Percentiles rank a stretch among this genome's conserved stretches.
Conservation (phyloP, 495 filamentous ascomycete genomes). For the Platismatia glauca region DNA sequence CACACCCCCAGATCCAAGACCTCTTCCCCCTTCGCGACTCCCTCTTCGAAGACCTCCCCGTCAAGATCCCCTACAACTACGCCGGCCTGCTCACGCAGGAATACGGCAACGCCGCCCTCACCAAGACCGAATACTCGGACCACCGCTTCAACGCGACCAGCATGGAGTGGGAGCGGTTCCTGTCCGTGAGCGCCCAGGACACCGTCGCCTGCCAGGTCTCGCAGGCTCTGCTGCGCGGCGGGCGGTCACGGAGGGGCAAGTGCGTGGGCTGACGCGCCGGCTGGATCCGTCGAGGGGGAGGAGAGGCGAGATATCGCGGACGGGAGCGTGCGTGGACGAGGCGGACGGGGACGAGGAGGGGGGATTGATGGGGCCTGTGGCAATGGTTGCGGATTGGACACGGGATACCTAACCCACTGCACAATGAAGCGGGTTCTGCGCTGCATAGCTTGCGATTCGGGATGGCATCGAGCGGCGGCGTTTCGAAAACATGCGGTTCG, state of each 20-base stretch:
- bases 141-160: slow-evolving; percentile 24
- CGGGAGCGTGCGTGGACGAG: not conserved
- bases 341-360: not conserved
- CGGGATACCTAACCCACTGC: not conserved
- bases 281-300: not conserved
- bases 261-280: slow-evolving; percentile 1
- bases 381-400: no score
- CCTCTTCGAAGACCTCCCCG: slow-evolving; percentile 66
- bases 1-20: slow-evolving; percentile 43
- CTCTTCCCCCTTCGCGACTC: slow-evolving; percentile 74
- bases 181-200: not conserved
- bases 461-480: slow-evolving; percentile 11
- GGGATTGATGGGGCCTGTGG: not conserved
- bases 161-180: slow-evolving; percentile 16
- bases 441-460: slow-evolving; percentile 9
- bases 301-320: not conserved
- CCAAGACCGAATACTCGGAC: slow-evolving; percentile 54
- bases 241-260: not conserved
- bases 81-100: slow-evolving; percentile 63
- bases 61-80: slow-evolving; percentile 69
- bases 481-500: not conserved
- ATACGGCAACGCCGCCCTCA: slow-evolving; percentile 60
- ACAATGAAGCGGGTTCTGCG: not conserved
- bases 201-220: not conserved
- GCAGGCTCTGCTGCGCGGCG: slow-evolving; percentile 7